Evolutionary conservation across 768 basidiomycete genomes (phyloP), one percentile per base, ranked within the genome.

Genomic region (Gyrodon lividus): DNA sequence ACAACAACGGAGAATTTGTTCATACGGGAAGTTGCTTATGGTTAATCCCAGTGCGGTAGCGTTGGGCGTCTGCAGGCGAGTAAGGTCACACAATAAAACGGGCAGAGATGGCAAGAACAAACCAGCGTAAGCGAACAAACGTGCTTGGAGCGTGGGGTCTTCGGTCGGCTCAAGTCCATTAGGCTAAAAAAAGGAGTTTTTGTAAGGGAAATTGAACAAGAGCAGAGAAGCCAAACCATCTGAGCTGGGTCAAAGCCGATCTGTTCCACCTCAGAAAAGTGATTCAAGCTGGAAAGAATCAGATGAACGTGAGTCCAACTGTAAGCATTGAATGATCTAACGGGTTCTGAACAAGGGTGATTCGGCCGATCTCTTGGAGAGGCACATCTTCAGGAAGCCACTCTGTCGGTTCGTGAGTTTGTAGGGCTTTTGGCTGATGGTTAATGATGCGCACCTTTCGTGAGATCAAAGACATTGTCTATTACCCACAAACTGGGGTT

Each of bases 121-220:
- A 71, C 77, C 78, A 38, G 74, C 75, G 60, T 84, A 83, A 1
- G 79, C 75, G 67, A 82, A 83, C 46, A 83, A 67, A 30, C 81
- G 77, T 16, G 74, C 72, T 63, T 84, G 82, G 19, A 83, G 73
- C 37, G 79, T 79, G 2, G 81, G 82, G 63, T 84, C 82, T 41
- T 77, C 78, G 0, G 73, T 75, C 6, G 80, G 72, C 64, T 79
- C 81, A 57, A 72, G 67, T 14, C 74, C 73, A 51, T 65, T 53
- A 10, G 59, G 59, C 59, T 60, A 19, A 40, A 37, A 9, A 10
- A 9, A 19, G 17, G 10, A 16, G 39, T 26, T 35, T 20, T 16
- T 2, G 14, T 20, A 13, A 9, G 26, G 8, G 19, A 31, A 38
- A 20, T 9, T 14, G 23, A 12, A 26, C 14, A 10, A 31, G 10